Conservation (phyloP, 805 yeast genomes). For the Candida arabinofermentans region DNA sequence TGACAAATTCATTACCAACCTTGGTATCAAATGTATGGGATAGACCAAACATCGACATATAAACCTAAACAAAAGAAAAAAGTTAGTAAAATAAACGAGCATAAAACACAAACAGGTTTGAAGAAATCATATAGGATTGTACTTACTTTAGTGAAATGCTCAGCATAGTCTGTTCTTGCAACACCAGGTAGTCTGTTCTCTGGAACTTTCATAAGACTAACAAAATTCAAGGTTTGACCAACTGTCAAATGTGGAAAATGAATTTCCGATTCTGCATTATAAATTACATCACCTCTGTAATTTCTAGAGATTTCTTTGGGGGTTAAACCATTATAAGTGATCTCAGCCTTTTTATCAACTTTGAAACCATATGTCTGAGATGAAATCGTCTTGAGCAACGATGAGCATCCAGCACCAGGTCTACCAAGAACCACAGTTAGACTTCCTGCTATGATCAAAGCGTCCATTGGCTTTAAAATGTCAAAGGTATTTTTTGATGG, state of each 20-base stretch:
- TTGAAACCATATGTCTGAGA: constrained; percentile 57
- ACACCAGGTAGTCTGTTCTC: constrained; percentile 52
- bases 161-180: constrained; percentile 45
- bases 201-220: constrained; percentile 58
- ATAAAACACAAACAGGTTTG: no score
- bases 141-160: constrained; percentile 45
- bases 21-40: constrained; percentile 49
- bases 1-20: constrained; percentile 55
- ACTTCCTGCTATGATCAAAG: constrained; percentile 54
- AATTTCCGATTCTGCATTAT: constrained; percentile 61
- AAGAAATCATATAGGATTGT: neutral
- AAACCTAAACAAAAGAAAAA: constrained; percentile 24
- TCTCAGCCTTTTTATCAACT: constrained; percentile 39
- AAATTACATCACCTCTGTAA: constrained; percentile 64
- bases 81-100: no score
- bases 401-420: constrained; percentile 77
- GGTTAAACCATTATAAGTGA: constrained; percentile 51
- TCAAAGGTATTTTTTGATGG: constrained; percentile 31
- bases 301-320: constrained; percentile 44
- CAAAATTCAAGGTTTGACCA: constrained; percentile 57
- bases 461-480: constrained; percentile 62
- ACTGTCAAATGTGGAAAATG: constrained; percentile 68
- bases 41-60: constrained; percentile 26
- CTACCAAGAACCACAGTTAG: constrained; percentile 68
- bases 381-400: constrained; percentile 55